These are phyloP conservation scores for Sporothrix mexicana DNA, from an alignment of 2,329 filamentous ascomycete genomes.

Conservation along the genomic window DNA sequence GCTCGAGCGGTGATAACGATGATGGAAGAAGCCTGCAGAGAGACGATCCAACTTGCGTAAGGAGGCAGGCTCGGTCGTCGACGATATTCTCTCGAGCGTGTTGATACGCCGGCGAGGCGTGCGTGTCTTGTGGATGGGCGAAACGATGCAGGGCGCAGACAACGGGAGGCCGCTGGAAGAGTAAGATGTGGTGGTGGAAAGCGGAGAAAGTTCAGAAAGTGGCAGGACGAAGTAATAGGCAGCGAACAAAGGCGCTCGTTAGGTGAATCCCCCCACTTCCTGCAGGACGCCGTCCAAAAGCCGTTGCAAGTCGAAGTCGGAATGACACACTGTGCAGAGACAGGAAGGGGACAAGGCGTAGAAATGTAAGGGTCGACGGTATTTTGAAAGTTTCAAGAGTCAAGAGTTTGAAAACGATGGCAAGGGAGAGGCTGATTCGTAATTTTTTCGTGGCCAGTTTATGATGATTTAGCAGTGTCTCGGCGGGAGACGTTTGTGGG, in stretches of 20 bases:
- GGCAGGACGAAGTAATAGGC: slow-evolving; percentile 27
- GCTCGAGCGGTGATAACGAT: background rate
- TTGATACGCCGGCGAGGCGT: slow-evolving; percentile 24
- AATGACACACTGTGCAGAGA: slow-evolving; percentile 1
- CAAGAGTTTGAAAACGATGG: background rate
- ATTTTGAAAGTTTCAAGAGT: background rate
- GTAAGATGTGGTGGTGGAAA: slow-evolving; percentile 30
- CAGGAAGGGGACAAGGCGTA: background rate
- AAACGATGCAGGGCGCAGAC: slow-evolving; percentile 24
- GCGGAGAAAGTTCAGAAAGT: slow-evolving; percentile 27
- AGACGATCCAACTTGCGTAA: background rate
- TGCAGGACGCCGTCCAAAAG: slow-evolving; percentile 26
- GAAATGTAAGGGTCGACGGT: background rate
- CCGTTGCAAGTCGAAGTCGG: slow-evolving; percentile 12
- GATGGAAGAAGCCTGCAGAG: background rate
- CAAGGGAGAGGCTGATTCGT: slow-evolving; percentile 11
- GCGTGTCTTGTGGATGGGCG: slow-evolving; percentile 12
- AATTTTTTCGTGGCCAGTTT: slow-evolving; percentile 20
- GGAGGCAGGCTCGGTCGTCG: background rate
- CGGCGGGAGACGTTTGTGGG: slow-evolving; percentile 18
- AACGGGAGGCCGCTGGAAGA: slow-evolving; percentile 29
- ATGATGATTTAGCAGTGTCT: slow-evolving; percentile 11
- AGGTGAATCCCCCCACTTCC: slow-evolving; percentile 30
- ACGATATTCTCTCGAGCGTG: slow-evolving; percentile 8
- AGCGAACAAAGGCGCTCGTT: slow-evolving; percentile 30